These are phyloP conservation scores for Chlorella sorokiniana DNA, from an alignment of 139 green algal genomes.

Conservation along the genomic window DNA sequence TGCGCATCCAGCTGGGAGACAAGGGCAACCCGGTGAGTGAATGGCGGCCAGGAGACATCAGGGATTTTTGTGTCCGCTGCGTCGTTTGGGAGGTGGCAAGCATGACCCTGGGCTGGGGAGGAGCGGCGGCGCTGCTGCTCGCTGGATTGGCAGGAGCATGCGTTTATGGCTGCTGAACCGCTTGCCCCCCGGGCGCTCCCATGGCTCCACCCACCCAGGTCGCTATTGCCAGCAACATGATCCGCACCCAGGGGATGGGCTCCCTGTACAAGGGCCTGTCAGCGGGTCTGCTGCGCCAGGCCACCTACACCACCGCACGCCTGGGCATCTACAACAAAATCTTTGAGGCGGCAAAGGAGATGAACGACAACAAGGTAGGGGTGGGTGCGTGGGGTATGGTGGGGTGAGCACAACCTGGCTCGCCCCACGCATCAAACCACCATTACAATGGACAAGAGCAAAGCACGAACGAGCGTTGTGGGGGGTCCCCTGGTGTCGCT, in stretches of 20 bases:
- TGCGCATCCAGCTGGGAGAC: constrained; percentile 94
- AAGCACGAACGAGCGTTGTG: too few species aligned
- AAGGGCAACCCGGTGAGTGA: constrained; percentile 81
- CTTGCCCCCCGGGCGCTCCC: not conserved
- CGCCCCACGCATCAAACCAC: too few species aligned
- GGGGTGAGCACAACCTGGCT: too few species aligned
- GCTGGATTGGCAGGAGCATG: not conserved
- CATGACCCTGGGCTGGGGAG: too few species aligned
- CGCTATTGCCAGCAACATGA: constrained; percentile 70
- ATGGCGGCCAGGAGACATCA: not conserved
- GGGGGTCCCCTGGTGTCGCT: too few species aligned
- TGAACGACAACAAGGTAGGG: constrained; percentile 63
- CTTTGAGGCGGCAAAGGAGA: constrained; percentile 54
- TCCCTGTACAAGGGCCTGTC: constrained; percentile 94
- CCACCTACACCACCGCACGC: constrained; percentile 98
- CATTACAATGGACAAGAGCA: too few species aligned
- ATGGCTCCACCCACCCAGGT: constrained; percentile 54
- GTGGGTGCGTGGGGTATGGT: too few species aligned
- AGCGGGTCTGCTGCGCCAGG: constrained; percentile 95
- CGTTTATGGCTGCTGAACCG: not conserved
- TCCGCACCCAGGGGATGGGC: constrained; percentile 69
- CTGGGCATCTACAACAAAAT: constrained; percentile 92
- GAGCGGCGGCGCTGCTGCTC: too few species aligned
- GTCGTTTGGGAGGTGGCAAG: too few species aligned
- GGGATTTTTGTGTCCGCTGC: not conserved